Base-by-base conservation (phyloP, 371 early-diverging fungal genomes). In the Mucor plumbeus region DNA sequence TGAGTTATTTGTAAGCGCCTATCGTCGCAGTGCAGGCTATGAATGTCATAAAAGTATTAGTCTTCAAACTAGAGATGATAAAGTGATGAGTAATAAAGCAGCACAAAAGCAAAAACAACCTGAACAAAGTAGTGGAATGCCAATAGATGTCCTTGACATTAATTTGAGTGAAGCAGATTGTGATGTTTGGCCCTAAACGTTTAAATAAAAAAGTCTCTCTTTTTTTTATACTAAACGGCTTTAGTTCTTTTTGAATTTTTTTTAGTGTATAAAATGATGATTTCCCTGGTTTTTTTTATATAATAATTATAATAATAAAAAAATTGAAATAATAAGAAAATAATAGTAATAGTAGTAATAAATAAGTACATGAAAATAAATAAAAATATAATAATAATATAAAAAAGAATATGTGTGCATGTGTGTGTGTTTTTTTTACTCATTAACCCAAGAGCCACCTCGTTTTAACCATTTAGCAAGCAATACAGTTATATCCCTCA, bases 401-500 rank as follows among this genome's bases (percentile, higher is more conserved):
- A 47, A 33, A 40, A 34, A 50, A 48, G 15, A n/a, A n/a, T n/a
- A n/a, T n/a, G n/a, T n/a, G n/a, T n/a, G n/a, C n/a, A n/a, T n/a
- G 39, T 26, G 26, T 26, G 38, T 38, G 11, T 38, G 38, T 38
- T 38, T 55, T 53, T 19, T 39, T 71, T 69, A 84, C 57, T 84
- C 84, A 53, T 73, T 79, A 38, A 81, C 84, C 84, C 84, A 84
- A 39, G 74, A 69, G 9, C 80, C 74, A 19, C 84, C 81, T 61
- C 84, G 67, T 63, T 84, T 84, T 40, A 84, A 59, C 84, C 84
- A 84, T 77, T 84, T 81, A 7, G 79, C 79, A 48, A 84, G 73
- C 8, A 84, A 61, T 31, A 84, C 43, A 7, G 84, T 76, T 34
- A 84, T 68, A 65, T 84, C 84, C 39, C 76, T 72, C 10, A 84